phyloP scores from a whole-genome alignment of 2,329 filamentous ascomycete genomes.

The Emydomyces testavorans region DNA sequence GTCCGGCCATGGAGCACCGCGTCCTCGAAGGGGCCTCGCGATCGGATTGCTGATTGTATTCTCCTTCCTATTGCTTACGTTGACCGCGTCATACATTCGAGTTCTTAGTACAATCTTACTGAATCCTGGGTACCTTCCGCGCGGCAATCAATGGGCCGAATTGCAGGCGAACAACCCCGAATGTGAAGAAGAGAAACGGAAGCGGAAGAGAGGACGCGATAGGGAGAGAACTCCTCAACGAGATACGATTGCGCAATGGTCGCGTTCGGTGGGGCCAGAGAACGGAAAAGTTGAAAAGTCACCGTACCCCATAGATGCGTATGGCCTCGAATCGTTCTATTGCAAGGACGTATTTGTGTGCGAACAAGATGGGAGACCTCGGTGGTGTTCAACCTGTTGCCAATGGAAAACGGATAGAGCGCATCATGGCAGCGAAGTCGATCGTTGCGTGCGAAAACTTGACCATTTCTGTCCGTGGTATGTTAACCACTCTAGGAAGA shows the following conservation, averaged over 20 bases:
- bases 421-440: conserved; percentile 75
- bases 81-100: conserved; percentile 58
- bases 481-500: conserved; percentile 4
- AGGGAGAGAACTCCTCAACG: conserved; percentile 16
- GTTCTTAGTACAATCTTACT: conserved; percentile 55
- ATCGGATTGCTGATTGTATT: conserved; percentile 61
- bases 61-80: conserved; percentile 57
- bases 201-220: conserved; percentile 19
- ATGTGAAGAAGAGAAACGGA: conserved; percentile 3
- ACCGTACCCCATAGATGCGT: conserved; percentile 43
- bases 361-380: conserved; percentile 68
- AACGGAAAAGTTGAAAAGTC: conserved; percentile 21
- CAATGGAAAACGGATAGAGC: conserved; percentile 81
- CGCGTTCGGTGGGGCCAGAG: conserved; percentile 17
- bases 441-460: conserved; percentile 76
- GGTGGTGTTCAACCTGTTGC: conserved; percentile 72
- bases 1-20: conserved; percentile 24
- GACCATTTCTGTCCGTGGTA: conserved; percentile 88
- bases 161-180: conserved; percentile 16
- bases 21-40: conserved; percentile 45
- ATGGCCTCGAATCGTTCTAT: conserved; percentile 65
- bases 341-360: conserved; percentile 74
- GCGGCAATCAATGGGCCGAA: conserved; percentile 39
- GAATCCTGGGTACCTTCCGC: conserved; percentile 63
- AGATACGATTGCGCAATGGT: conserved; percentile 17